A percentile compares a stretch with the other conserved stretches of the same genome.
These are phyloP conservation scores for Ophiostoma sp. DNA, from an alignment of 2,329 filamentous ascomycete species.

Conservation along the genomic window DNA sequence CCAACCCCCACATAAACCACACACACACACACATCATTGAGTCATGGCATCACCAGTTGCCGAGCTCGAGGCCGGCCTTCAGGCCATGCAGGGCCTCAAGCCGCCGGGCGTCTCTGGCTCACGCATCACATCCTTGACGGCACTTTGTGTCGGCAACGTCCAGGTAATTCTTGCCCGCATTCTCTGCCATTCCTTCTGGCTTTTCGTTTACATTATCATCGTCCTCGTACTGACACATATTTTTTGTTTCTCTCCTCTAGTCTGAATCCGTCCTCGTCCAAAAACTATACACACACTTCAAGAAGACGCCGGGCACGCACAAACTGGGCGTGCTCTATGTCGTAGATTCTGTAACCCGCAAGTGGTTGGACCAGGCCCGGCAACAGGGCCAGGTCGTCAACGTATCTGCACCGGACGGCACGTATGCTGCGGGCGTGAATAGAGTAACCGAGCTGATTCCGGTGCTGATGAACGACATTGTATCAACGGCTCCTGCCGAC, in stretches of 20 bases:
- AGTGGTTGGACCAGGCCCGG: slow-evolving; percentile 96
- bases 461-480: slow-evolving; percentile 91
- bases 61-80: slow-evolving; percentile 85
- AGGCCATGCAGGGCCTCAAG: slow-evolving; percentile 88
- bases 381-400: slow-evolving; percentile 78
- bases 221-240: not conserved
- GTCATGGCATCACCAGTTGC: slow-evolving; percentile 78
- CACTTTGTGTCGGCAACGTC: slow-evolving; percentile 83
- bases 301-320: slow-evolving; percentile 89
- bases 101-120: slow-evolving; percentile 91
- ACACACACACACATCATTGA: not conserved
- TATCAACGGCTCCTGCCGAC: slow-evolving; percentile 81
- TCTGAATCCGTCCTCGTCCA: slow-evolving; percentile 93
- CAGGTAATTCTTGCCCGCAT: slow-evolving; percentile 61
- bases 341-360: slow-evolving; percentile 98
- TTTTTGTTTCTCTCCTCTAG: slow-evolving; percentile 49
- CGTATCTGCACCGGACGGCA: slow-evolving; percentile 81
- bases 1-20: not conserved
- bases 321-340: slow-evolving; percentile 99
- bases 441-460: slow-evolving; percentile 95
- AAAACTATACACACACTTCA: slow-evolving; percentile 96
- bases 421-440: slow-evolving; percentile 91
- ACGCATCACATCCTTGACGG: slow-evolving; percentile 84
- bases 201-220: too few relatives aligned
- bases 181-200: not conserved